Percentiles rank a stretch among this genome's conserved stretches.
Evolutionary conservation across 805 yeast genomes (phyloP).

Genomic region (Deakozyma indianensis): DNA sequence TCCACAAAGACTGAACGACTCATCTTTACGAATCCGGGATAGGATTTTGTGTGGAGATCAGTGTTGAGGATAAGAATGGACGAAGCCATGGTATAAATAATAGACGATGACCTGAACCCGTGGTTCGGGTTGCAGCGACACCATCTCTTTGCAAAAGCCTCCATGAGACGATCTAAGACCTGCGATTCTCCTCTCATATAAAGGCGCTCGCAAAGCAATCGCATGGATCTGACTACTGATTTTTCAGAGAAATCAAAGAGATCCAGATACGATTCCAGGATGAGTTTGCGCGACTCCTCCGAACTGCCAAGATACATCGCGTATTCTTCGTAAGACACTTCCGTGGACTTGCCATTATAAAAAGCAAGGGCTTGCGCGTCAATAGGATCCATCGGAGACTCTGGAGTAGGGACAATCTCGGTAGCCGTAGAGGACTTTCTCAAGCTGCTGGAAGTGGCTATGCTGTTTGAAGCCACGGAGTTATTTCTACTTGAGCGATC

Average conservation of each 20-base stretch:
- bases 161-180: slow-evolving; percentile 59
- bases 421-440: background rate
- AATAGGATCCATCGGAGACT: background rate
- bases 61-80: slow-evolving; percentile 62
- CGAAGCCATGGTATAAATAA: slow-evolving; percentile 58
- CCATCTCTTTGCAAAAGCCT: slow-evolving; percentile 57
- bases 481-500: too few relatives aligned
- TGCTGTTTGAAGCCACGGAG: background rate
- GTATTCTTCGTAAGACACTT: background rate
- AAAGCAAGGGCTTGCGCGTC: slow-evolving; percentile 1
- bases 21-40: background rate
- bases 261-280: slow-evolving; percentile 24
- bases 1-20: background rate
- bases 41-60: slow-evolving; percentile 44
- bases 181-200: slow-evolving; percentile 75
- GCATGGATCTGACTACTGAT: slow-evolving; percentile 40
- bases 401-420: background rate
- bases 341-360: background rate
- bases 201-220: slow-evolving; percentile 46
- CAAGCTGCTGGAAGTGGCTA: background rate
- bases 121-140: slow-evolving; percentile 30
- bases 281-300: slow-evolving; percentile 5
- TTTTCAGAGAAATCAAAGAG: slow-evolving; percentile 30
- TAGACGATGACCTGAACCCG: slow-evolving; percentile 37
- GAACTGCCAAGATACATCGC: slow-evolving; percentile 7